phyloP scores from a whole-genome alignment of 179 eudicot species.

The Heliamphora pulchella region DNA sequence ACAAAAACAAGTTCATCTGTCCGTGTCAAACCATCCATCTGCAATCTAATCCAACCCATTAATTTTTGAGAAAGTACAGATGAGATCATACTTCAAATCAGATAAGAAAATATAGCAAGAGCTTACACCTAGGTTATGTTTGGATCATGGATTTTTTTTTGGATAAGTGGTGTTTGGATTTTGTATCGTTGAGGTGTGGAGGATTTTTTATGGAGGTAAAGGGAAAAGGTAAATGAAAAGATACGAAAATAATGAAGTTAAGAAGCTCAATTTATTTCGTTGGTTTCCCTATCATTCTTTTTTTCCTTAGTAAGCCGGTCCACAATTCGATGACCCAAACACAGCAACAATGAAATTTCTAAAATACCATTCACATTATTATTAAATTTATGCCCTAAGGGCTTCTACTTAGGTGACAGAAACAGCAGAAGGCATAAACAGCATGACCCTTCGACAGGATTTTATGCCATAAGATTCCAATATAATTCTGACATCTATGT shows the following conservation, averaged over 20 bases:
- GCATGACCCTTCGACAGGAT: neutral
- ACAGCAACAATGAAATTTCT: neutral
- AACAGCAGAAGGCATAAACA: neutral
- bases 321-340: too few relatives aligned
- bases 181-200: too few relatives aligned
- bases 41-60: slow-evolving; percentile 32
- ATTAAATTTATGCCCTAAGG: neutral
- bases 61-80: neutral
- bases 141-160: too few relatives aligned
- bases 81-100: neutral
- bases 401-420: neutral
- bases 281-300: too few relatives aligned
- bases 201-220: too few relatives aligned
- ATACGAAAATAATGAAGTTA: too few relatives aligned
- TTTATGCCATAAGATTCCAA: neutral
- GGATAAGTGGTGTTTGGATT: too few relatives aligned
- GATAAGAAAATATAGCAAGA: neutral
- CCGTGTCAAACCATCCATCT: slow-evolving; percentile 98
- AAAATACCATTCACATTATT: neutral
- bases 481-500: neutral
- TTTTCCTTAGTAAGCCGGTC: too few relatives aligned
- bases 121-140: too few relatives aligned
- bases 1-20: slow-evolving; percentile 97
- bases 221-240: too few relatives aligned
- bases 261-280: too few relatives aligned